phyloP scores from a whole-genome alignment of 140 eudicot genomes.

The Stevia rebaudiana region DNA sequence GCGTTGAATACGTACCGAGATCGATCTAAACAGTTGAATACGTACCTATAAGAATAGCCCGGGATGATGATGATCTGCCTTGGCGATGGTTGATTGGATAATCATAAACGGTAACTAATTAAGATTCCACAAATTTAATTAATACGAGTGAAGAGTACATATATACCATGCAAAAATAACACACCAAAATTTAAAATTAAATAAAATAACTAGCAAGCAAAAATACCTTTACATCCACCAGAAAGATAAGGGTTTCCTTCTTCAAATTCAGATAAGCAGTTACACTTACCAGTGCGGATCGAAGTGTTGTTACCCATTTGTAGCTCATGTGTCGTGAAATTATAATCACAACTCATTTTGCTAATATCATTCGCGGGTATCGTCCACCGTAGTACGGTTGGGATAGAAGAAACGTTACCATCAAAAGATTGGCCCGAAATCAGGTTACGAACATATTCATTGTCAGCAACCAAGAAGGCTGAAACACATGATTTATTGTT shows the following conservation, averaged over 20 bases:
- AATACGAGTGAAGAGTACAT: not conserved
- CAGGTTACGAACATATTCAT: conserved; percentile 13
- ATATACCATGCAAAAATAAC: not conserved
- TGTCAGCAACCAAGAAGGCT: conserved; percentile 24
- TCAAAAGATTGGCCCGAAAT: no score
- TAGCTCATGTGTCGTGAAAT: not conserved
- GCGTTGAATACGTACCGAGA: no score
- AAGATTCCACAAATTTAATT: conserved; percentile 7
- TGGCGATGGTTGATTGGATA: not conserved
- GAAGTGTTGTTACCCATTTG: not conserved
- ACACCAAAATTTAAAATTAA: not conserved
- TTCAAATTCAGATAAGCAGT: conserved; percentile 15
- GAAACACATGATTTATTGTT: not conserved
- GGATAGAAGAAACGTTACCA: no score
- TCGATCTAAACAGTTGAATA: no score
- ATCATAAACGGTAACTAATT: conserved; percentile 25
- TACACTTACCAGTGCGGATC: conserved; percentile 4
- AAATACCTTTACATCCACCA: conserved; percentile 26
- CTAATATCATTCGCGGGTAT: no score
- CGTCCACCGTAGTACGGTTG: no score
- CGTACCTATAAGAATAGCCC: conserved; percentile 28
- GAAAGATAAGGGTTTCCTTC: conserved; percentile 29
- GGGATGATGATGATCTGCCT: conserved; percentile 17
- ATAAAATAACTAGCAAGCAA: not conserved
- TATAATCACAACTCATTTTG: no score